Base-by-base conservation (phyloP, 1,284 basidiomycete species). In the Schizophyllum amplum region DNA sequence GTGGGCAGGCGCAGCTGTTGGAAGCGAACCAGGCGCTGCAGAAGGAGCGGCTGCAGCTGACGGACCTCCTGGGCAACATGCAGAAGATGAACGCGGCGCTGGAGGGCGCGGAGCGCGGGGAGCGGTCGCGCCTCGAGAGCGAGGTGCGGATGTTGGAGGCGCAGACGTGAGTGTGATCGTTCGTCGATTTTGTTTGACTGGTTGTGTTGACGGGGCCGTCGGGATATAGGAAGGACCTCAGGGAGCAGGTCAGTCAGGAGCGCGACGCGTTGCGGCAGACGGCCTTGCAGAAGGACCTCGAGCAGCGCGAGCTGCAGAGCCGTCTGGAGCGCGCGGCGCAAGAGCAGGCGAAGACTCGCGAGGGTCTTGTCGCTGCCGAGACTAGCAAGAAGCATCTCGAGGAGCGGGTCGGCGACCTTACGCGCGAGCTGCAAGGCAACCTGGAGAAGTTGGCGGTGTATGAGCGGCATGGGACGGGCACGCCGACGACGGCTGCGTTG, bases 11-110 rank as follows among this genome's bases (percentile, higher is more conserved):
- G 61, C 84, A 93, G 15, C 76, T 98, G 20, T 79, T 90, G 5
- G 87, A 93, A 53, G 94, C 98, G 71, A 94, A 96, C 70, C 84
- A 83, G 65, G 79, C 76, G 1, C 76, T 97, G 1, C 76, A 87
- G 5, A 76, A 86, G 62, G 94, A 98, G 68, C 85, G 92, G 7
- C 85, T 90, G 4, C 87, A 88, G 60, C 76, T 98, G 7, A 85
- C 90, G 20, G 90, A 94, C 66, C 77, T 97, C 20, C 90, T 97
- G 79, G 76, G 81, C 23, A 95, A 90, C 65, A 85, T 95, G 24
- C 91, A 93, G 70, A 87, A 82, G 65, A 93, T 98, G 84, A 90
- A 93, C 65, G 82, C 82, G 56, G 94, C 97, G 66, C 78, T 92
- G 15, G 93, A 96, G 66, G 80, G 84, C 46, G 87, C 88, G 0